Evolutionary conservation across 768 basidiomycete species (phyloP).

Genomic region (Lactarius sp.): DNA sequence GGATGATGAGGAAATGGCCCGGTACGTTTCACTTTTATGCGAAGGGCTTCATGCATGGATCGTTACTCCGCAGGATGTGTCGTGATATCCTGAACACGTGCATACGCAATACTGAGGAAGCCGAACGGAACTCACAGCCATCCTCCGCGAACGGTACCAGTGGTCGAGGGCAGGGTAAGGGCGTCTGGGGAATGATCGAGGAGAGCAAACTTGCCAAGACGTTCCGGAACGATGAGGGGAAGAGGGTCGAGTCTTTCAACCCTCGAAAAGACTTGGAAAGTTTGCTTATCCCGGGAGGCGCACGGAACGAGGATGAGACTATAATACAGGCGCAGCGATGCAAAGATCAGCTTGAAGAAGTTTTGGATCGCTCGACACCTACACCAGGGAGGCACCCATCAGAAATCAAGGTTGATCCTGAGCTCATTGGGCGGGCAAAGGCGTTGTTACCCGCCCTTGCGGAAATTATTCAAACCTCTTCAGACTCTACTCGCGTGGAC

Average conservation of each 20-base stretch:
- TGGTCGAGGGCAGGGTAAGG: slow-evolving; percentile 55
- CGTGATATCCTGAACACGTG: slow-evolving; percentile 88
- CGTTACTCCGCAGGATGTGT: slow-evolving; percentile 49
- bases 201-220: slow-evolving; percentile 76
- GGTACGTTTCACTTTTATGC: slow-evolving; percentile 35
- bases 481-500: slow-evolving; percentile 57
- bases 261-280: slow-evolving; percentile 23
- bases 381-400: slow-evolving; percentile 22
- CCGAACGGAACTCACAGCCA: slow-evolving; percentile 40
- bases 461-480: slow-evolving; percentile 48
- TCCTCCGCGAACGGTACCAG: slow-evolving; percentile 32
- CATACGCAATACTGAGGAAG: slow-evolving; percentile 90
- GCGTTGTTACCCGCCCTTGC: slow-evolving; percentile 50
- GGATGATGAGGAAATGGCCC: slow-evolving; percentile 73
- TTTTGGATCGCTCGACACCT: slow-evolving; percentile 27
- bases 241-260: slow-evolving; percentile 40
- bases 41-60: background rate
- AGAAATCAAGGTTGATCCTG: slow-evolving; percentile 31
- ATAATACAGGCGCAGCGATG: slow-evolving; percentile 41
- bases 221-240: slow-evolving; percentile 55
- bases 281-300: slow-evolving; percentile 20
- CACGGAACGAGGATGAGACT: slow-evolving; percentile 41
- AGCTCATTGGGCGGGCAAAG: slow-evolving; percentile 47
- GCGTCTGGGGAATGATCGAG: slow-evolving; percentile 82
- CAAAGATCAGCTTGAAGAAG: slow-evolving; percentile 31